Evolutionary conservation across 495 filamentous ascomycete genomes (phyloP).

Genomic region (Melanomma pulvis-pyrius): DNA sequence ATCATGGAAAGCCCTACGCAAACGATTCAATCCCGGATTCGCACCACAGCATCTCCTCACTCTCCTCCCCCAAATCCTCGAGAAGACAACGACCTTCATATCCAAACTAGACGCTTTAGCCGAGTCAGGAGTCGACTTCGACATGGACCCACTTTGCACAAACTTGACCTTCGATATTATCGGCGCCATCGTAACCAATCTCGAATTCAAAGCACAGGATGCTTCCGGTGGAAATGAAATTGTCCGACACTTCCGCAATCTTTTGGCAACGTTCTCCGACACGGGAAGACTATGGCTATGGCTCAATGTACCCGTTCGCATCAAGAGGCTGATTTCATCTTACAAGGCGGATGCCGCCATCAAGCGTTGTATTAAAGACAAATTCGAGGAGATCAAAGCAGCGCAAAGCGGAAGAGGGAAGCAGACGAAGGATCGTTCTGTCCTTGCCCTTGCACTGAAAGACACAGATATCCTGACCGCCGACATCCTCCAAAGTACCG

Average conservation of each 20-base stretch:
- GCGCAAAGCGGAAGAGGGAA: slow-evolving; percentile 16
- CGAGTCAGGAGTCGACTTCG: slow-evolving; percentile 21
- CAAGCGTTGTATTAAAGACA: slow-evolving; percentile 23
- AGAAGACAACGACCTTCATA: slow-evolving; percentile 33
- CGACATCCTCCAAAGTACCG: slow-evolving; percentile 20
- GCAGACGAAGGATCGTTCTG: slow-evolving; percentile 23
- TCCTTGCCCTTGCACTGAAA: slow-evolving; percentile 30
- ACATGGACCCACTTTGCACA: slow-evolving; percentile 29
- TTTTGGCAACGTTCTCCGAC: slow-evolving; percentile 16
- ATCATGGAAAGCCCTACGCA: slow-evolving; percentile 31
- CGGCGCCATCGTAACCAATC: slow-evolving; percentile 25
- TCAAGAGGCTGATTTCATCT: slow-evolving; percentile 8
- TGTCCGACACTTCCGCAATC: slow-evolving; percentile 14
- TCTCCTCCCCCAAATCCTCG: slow-evolving; percentile 31
- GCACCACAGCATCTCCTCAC: slow-evolving; percentile 35
- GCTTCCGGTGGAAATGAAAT: slow-evolving; percentile 5
- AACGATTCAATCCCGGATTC: slow-evolving; percentile 37
- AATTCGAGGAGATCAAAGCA: slow-evolving; percentile 33
- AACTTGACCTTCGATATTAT: slow-evolving; percentile 40
- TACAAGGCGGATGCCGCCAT: slow-evolving; percentile 15
- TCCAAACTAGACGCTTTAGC: slow-evolving; percentile 27
- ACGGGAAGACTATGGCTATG: slow-evolving; percentile 22
- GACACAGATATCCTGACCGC: slow-evolving; percentile 25
- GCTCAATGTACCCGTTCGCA: slow-evolving; percentile 12
- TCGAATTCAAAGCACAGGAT: slow-evolving; percentile 25